Conservation (phyloP, 2,329 filamentous ascomycete genomes). For the Pseudocercospora eumusae region DNA sequence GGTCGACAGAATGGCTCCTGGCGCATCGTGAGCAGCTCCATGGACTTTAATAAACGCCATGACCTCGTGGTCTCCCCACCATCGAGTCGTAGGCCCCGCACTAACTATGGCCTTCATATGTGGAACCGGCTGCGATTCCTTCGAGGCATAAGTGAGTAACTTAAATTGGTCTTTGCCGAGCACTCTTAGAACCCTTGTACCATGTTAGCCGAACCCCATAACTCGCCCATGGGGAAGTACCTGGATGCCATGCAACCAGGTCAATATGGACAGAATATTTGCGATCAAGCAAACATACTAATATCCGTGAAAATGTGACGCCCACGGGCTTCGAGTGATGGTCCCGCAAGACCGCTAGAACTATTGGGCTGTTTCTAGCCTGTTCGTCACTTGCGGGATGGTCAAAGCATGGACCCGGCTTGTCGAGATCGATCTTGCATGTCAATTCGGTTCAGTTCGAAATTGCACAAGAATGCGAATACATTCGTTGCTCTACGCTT, state of each 20-base stretch:
- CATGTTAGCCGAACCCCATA: conserved; percentile 11
- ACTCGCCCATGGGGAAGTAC: background rate
- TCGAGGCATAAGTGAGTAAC: conserved; percentile 6
- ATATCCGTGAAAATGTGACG: background rate
- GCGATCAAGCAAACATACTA: background rate
- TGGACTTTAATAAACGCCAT: conserved; percentile 8
- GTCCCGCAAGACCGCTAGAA: background rate
- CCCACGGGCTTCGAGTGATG: background rate
- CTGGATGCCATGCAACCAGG: background rate
- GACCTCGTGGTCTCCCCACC: conserved; percentile 8
- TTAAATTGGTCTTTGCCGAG: conserved; percentile 19
- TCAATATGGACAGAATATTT: background rate
- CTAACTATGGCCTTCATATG: conserved; percentile 11
- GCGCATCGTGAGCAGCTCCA: background rate
- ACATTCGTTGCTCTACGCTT: no score
- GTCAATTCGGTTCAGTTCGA: background rate
- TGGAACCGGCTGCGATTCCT: conserved; percentile 8
- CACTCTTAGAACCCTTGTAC: conserved; percentile 18
- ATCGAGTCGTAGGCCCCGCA: conserved; percentile 16
- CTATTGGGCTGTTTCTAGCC: background rate
- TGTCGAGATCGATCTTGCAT: background rate
- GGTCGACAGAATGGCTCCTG: background rate
- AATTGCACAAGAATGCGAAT: no score
- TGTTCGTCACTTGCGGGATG: no score
- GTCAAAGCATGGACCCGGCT: background rate